phyloP scores from a whole-genome alignment of 1,284 basidiomycete species.

The Irpex rosettiformis region DNA sequence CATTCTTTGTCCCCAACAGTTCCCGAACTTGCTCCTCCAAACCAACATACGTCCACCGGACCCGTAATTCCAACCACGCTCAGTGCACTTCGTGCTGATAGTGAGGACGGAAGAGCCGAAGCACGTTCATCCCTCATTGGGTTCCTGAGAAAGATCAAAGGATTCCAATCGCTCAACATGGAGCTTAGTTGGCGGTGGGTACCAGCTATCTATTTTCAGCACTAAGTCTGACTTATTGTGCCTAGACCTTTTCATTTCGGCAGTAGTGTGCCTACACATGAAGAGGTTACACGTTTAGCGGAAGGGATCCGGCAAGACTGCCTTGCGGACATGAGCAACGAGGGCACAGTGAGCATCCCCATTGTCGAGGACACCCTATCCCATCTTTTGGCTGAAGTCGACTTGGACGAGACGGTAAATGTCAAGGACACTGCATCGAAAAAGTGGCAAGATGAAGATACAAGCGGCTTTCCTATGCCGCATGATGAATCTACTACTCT shows the following conservation, averaged over 20 bases:
- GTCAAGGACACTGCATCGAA: neutral
- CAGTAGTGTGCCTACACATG: constrained; percentile 42
- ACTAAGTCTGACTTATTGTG: neutral
- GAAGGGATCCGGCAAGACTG: constrained; percentile 15
- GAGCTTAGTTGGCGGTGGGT: constrained; percentile 68
- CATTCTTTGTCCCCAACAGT: constrained; percentile 33
- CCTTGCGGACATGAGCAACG: neutral
- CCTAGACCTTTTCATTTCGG: constrained; percentile 42
- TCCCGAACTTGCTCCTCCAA: constrained; percentile 49
- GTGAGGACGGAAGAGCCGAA: neutral
- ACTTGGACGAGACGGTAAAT: neutral
- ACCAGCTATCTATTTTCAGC: neutral
- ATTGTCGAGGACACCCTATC: neutral
- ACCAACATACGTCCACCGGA: constrained; percentile 32
- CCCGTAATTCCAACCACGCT: constrained; percentile 35
- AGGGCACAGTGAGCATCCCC: neutral
- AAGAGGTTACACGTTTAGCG: constrained; percentile 35
- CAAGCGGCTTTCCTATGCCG: too few species aligned
- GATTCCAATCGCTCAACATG: constrained; percentile 54
- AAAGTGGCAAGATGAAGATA: neutral
- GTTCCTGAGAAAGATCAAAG: constrained; percentile 54
- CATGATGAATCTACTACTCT: constrained; percentile 3
- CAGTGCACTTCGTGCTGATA: constrained; percentile 20
- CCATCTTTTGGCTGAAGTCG: neutral
- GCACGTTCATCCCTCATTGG: constrained; percentile 4